Conservation (phyloP, 2,329 filamentous ascomycete genomes). For the Fusarium mexicanum region DNA sequence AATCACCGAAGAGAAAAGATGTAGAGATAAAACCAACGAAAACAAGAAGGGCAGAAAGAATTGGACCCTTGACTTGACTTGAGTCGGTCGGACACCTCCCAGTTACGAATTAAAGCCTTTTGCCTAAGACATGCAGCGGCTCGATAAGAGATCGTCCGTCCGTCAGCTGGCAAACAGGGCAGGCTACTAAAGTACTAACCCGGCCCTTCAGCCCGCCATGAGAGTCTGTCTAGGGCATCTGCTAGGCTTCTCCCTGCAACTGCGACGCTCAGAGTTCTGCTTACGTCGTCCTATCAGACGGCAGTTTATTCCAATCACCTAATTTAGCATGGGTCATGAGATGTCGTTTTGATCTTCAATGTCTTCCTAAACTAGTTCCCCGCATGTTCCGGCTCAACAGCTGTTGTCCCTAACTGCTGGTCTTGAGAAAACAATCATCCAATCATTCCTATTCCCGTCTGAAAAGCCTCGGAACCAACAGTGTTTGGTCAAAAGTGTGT, state of each 20-base stretch:
- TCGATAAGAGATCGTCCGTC: constrained; percentile 23
- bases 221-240: neutral
- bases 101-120: constrained; percentile 17
- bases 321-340: constrained; percentile 2
- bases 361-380: constrained; percentile 1
- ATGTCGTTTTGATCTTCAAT: constrained; percentile 5
- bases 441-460: constrained; percentile 8
- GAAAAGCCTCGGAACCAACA: constrained; percentile 1
- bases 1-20: neutral
- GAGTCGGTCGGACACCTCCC: neutral
- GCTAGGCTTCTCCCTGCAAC: neutral
- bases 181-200: neutral
- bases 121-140: constrained; percentile 26
- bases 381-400: neutral
- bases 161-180: neutral
- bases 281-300: constrained; percentile 30
- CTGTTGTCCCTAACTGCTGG: too few species aligned
- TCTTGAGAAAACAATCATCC: neutral
- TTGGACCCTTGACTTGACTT: neutral
- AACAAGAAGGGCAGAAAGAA: neutral
- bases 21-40: neutral
- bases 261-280: neutral
- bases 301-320: constrained; percentile 22
- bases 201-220: constrained; percentile 6
- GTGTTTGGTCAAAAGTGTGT: neutral